Conservation (phyloP, 1,284 basidiomycete genomes). For the Trametes pubescens region DNA sequence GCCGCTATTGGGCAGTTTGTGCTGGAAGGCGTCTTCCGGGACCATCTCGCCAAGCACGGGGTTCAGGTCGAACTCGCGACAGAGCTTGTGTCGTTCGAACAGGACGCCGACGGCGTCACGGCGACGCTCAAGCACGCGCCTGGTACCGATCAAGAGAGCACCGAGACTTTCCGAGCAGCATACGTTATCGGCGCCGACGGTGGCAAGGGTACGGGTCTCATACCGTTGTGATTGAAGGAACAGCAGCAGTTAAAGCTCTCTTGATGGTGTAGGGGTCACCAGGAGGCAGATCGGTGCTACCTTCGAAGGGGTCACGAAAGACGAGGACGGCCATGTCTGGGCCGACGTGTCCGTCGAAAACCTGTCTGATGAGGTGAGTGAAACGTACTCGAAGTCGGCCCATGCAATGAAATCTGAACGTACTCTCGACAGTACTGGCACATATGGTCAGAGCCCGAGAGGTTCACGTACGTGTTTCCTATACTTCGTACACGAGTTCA, state of each 20-base stretch:
- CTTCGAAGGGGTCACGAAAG: conserved; percentile 44
- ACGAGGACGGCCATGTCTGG: conserved; percentile 40
- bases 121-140: conserved; percentile 25
- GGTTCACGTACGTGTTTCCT: conserved; percentile 24
- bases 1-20: conserved; percentile 34
- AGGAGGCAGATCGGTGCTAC: conserved; percentile 42
- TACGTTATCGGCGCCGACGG: conserved; percentile 50
- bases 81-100: conserved; percentile 40
- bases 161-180: conserved; percentile 29
- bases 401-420: background rate
- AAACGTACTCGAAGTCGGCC: background rate
- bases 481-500: no score
- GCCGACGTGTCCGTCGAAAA: conserved; percentile 44
- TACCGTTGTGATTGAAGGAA: background rate
- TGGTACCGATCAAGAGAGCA: conserved; percentile 3
- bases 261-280: conserved; percentile 34
- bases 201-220: conserved; percentile 40
- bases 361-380: conserved; percentile 34
- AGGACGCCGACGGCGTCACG: conserved; percentile 37
- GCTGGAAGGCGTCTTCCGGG: conserved; percentile 42
- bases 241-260: background rate
- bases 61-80: conserved; percentile 42
- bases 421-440: conserved; percentile 40
- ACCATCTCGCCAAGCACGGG: conserved; percentile 38
- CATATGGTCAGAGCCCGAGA: conserved; percentile 37